Evolutionary conservation across 2,329 filamentous ascomycete species (phyloP).

Genomic region (Colletotrichum falcatum): DNA sequence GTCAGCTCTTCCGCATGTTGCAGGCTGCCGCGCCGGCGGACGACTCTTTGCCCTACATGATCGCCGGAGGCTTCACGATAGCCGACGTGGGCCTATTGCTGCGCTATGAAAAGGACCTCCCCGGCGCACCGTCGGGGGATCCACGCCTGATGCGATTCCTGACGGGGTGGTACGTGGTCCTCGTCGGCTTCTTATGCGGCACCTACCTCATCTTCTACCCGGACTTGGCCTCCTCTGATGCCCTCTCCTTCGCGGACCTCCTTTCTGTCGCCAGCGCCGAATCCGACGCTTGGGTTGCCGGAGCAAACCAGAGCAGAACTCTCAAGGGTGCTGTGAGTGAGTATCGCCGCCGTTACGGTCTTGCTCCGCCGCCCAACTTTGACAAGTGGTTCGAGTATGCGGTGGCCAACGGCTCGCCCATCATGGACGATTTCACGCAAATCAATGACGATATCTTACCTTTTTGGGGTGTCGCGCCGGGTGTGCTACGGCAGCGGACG

Average conservation of each 20-base stretch:
- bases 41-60: constrained; percentile 27
- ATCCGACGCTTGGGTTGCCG: constrained; percentile 41
- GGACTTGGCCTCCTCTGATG: constrained; percentile 12
- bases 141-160: constrained; percentile 28
- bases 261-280: constrained; percentile 32
- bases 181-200: constrained; percentile 34
- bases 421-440: constrained; percentile 83
- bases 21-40: constrained; percentile 11
- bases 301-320: constrained; percentile 43
- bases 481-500: constrained; percentile 70
- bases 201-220: constrained; percentile 38
- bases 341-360: constrained; percentile 61
- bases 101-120: constrained; percentile 35
- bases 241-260: constrained; percentile 22
- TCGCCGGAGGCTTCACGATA: constrained; percentile 14
- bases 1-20: constrained; percentile 39
- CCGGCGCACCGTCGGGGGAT: constrained; percentile 6
- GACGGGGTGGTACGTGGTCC: constrained; percentile 31
- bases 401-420: constrained; percentile 68
- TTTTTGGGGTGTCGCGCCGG: constrained; percentile 79
- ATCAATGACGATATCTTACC: constrained; percentile 79
- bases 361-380: constrained; percentile 80
- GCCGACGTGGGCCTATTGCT: constrained; percentile 41
- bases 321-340: constrained; percentile 52
- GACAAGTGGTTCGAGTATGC: constrained; percentile 86